These are phyloP conservation scores for Sisymbrium irio DNA, from an alignment of 345 rosid species.

Conservation along the genomic window DNA sequence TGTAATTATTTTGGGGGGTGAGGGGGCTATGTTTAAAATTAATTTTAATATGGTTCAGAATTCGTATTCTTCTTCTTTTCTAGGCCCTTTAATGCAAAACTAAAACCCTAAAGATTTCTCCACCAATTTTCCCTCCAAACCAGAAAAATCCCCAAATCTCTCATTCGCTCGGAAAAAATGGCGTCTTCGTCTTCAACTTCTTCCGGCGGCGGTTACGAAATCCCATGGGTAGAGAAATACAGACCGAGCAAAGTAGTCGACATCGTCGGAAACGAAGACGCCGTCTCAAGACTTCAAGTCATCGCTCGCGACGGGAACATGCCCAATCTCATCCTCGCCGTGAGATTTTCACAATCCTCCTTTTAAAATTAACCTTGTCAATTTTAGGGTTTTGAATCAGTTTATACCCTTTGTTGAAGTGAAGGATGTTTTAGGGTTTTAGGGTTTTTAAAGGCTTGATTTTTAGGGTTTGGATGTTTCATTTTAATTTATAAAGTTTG, in stretches of 20 bases:
- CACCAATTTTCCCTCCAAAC: slow-evolving; percentile 39
- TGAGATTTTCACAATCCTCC: no score
- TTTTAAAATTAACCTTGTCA: not conserved
- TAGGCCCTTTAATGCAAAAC: slow-evolving; percentile 14
- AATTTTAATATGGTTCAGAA: not conserved
- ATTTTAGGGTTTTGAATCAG: slow-evolving; percentile 7
- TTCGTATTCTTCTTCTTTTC: not conserved
- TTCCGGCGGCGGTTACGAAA: slow-evolving; percentile 47
- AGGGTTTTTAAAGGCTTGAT: not conserved
- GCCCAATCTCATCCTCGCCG: slow-evolving; percentile 89
- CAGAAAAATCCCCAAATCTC: slow-evolving; percentile 20
- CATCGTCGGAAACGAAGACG: slow-evolving; percentile 89
- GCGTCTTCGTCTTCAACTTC: slow-evolving; percentile 55
- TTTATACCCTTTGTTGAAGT: not conserved
- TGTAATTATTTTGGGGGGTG: no score
- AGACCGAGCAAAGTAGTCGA: slow-evolving; percentile 71
- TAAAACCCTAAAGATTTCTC: slow-evolving; percentile 21
- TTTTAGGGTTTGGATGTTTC: not conserved
- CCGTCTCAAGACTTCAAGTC: slow-evolving; percentile 89
- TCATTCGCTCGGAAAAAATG: slow-evolving; percentile 29
- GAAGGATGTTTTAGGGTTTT: slow-evolving; percentile 9
- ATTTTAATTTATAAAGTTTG: not conserved
- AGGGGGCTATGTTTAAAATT: not conserved
- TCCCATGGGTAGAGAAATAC: slow-evolving; percentile 99
- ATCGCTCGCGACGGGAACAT: slow-evolving; percentile 96